These are phyloP conservation scores for Chytriomyces sp. DNA, from an alignment of 192 early-diverging fungal genomes.

Conservation along the genomic window DNA sequence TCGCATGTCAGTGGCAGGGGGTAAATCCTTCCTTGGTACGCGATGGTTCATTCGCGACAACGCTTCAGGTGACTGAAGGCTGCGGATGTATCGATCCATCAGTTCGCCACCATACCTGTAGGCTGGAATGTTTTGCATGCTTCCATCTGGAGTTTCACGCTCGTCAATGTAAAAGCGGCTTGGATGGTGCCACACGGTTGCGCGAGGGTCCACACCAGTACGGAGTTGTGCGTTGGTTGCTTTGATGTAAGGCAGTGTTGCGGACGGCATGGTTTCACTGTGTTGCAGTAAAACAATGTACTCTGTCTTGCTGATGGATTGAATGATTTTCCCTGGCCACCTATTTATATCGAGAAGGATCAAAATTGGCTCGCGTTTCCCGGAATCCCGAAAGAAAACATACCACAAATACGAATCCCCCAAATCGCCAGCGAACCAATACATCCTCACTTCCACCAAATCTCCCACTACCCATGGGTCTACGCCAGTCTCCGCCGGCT, in stretches of 20 bases:
- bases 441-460: slow-evolving; percentile 14
- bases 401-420: slow-evolving; percentile 20
- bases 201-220: slow-evolving; percentile 5
- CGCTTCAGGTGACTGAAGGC: neutral
- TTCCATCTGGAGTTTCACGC: neutral
- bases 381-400: neutral
- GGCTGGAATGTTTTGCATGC: neutral
- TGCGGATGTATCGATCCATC: neutral
- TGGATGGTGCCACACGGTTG: neutral
- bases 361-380: neutral
- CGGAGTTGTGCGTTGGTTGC: slow-evolving; percentile 19
- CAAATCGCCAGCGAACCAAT: slow-evolving; percentile 5
- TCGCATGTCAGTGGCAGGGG: neutral
- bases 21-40: neutral
- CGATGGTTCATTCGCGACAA: neutral
- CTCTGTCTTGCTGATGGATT: neutral
- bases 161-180: slow-evolving; percentile 4
- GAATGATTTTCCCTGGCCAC: slow-evolving; percentile 16
- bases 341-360: neutral
- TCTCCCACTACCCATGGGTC: neutral
- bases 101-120: neutral
- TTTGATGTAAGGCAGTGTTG: neutral
- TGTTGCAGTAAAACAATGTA: slow-evolving; percentile 9
- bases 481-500: neutral
- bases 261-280: slow-evolving; percentile 3